These are phyloP conservation scores for Geopyxis carbonaria DNA, from an alignment of 495 filamentous ascomycete species.

Conservation along the genomic window DNA sequence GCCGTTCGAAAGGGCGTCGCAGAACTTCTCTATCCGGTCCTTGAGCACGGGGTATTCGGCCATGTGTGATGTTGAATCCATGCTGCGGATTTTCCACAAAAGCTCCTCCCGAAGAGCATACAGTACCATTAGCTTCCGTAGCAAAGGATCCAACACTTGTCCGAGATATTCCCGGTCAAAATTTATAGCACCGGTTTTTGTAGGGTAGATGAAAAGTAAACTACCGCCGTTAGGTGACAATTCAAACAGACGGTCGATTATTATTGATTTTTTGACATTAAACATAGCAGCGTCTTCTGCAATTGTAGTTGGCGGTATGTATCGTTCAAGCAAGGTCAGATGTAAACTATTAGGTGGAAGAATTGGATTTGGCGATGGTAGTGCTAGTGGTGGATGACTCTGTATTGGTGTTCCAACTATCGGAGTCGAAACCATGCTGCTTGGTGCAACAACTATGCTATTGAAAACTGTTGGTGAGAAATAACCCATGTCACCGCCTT, in stretches of 20 bases:
- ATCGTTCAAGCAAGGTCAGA: constrained; percentile 51
- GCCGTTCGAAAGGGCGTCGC: constrained; percentile 12
- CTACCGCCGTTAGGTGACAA: constrained; percentile 42
- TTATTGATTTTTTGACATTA: constrained; percentile 36
- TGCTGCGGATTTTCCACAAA: constrained; percentile 38
- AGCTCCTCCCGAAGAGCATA: constrained; percentile 46
- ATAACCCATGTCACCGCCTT: constrained; percentile 21
- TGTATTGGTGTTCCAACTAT: constrained; percentile 22
- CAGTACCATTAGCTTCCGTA: constrained; percentile 47
- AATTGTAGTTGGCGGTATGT: constrained; percentile 45
- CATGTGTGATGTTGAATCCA: constrained; percentile 42
- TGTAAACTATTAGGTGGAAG: constrained; percentile 48
- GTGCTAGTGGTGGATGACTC: not conserved
- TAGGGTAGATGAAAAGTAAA: constrained; percentile 55
- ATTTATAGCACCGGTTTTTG: constrained; percentile 41
- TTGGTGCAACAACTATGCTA: constrained; percentile 25
- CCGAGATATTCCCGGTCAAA: constrained; percentile 50
- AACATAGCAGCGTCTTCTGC: constrained; percentile 49
- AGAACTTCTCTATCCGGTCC: constrained; percentile 30
- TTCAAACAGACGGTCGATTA: constrained; percentile 51
- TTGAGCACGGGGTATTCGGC: constrained; percentile 40
- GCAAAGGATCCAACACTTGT: constrained; percentile 48
- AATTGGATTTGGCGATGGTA: constrained; percentile 38
- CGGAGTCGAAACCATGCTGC: constrained; percentile 22
- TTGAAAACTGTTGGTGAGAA: constrained; percentile 26